phyloP scores from a whole-genome alignment of 306 rosid genomes.

The Malus asiatica region DNA sequence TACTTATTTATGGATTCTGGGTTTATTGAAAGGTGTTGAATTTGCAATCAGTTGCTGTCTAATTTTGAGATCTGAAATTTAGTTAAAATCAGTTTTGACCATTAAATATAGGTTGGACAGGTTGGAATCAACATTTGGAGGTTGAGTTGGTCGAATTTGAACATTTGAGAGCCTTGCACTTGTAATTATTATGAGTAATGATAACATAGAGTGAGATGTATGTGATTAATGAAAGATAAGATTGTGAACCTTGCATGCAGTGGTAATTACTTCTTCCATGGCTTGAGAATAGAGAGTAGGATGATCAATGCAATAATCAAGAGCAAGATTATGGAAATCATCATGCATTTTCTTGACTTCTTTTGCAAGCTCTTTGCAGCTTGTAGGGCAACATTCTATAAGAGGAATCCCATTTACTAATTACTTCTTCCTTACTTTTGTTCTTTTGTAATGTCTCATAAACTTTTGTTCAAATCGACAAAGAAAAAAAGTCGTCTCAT shows the following conservation, averaged over 20 bases:
- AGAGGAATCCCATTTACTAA: too few species aligned
- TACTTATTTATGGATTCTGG: too few species aligned
- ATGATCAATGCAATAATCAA: conserved; percentile 55
- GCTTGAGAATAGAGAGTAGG: conserved; percentile 51
- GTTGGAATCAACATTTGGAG: conserved; percentile 17
- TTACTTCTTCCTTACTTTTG: too few species aligned
- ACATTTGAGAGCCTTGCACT: too few species aligned
- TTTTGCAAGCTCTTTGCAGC: conserved; percentile 68
- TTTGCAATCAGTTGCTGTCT: background rate
- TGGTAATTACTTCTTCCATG: conserved; percentile 57
- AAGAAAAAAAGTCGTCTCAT: too few species aligned
- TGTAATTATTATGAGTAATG: too few species aligned
- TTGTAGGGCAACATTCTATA: conserved; percentile 46
- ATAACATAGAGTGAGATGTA: too few species aligned
- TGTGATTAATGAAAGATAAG: background rate
- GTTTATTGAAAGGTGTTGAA: too few species aligned
- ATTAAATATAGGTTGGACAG: conserved; percentile 6
- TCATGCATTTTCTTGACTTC: conserved; percentile 86
- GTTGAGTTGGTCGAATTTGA: conserved; percentile 13
- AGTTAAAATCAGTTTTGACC: conserved; percentile 11
- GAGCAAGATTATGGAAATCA: conserved; percentile 56
- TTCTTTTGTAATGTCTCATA: too few species aligned
- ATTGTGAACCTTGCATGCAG: background rate
- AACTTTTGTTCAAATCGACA: too few species aligned
- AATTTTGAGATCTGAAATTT: background rate